These are phyloP conservation scores for Styphnolobium japonicum DNA, from an alignment of 306 rosid genomes.

Conservation along the genomic window DNA sequence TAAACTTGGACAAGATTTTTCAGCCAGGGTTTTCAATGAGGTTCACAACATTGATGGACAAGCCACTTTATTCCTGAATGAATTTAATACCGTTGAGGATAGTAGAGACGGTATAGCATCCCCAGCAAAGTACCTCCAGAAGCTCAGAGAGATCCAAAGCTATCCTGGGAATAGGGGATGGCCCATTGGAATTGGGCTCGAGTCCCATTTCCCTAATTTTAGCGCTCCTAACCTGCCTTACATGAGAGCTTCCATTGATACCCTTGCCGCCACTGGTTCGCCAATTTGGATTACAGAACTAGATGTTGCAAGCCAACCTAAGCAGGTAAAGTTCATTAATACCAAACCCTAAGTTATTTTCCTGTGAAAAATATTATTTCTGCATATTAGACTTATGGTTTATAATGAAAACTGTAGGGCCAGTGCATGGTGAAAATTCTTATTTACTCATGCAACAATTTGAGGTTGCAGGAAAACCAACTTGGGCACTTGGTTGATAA, in stretches of 20 bases:
- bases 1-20: constrained; percentile 37
- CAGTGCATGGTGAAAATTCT: too few species aligned
- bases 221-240: constrained; percentile 48
- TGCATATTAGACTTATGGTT: too few species aligned
- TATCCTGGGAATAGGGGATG: constrained; percentile 15
- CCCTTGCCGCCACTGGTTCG: constrained; percentile 51
- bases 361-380: not conserved
- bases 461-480: not conserved
- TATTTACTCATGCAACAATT: not conserved
- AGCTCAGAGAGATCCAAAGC: constrained; percentile 40
- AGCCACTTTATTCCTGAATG: constrained; percentile 62
- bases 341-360: not conserved
- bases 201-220: constrained; percentile 49
- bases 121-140: constrained; percentile 52
- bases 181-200: constrained; percentile 59
- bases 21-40: constrained; percentile 32
- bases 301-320: constrained; percentile 45
- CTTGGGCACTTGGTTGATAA: not conserved
- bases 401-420: too few species aligned
- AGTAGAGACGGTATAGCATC: constrained; percentile 30
- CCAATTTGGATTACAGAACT: constrained; percentile 84
- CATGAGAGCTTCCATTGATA: constrained; percentile 67
- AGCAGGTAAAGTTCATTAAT: constrained; percentile 43
- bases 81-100: constrained; percentile 67
- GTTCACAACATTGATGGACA: constrained; percentile 40